phyloP scores from a whole-genome alignment of 768 basidiomycete species.

The Suillus plorans region DNA sequence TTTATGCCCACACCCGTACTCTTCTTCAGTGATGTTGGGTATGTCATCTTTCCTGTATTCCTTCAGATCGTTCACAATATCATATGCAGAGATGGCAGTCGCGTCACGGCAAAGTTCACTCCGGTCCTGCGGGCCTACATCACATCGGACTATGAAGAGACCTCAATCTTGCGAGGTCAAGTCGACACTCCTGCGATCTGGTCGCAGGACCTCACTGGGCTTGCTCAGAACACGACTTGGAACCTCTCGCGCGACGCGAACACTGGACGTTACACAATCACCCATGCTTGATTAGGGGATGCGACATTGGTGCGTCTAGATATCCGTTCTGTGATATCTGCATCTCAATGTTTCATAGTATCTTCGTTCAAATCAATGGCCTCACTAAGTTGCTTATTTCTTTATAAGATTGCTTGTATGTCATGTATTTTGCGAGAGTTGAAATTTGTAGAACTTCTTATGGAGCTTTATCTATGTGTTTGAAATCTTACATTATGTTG shows the following conservation, averaged over 20 bases:
- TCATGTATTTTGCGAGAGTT: background rate
- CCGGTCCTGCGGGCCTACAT: conserved; percentile 1
- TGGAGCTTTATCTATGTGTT: background rate
- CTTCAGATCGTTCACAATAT: background rate
- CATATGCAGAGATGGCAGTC: background rate
- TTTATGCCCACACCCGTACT: background rate
- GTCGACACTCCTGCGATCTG: background rate
- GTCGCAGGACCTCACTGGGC: background rate
- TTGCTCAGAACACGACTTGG: background rate
- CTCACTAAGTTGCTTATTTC: background rate
- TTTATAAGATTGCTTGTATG: background rate
- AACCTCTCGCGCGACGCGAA: background rate
- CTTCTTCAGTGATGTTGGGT: background rate
- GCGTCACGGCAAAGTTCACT: background rate
- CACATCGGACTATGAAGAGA: conserved; percentile 4
- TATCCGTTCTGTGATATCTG: too few relatives aligned
- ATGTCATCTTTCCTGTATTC: background rate
- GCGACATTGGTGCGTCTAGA: background rate
- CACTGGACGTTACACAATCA: background rate
- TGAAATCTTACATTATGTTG: background rate
- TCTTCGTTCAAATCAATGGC: background rate
- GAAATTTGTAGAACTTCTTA: background rate
- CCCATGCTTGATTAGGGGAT: background rate
- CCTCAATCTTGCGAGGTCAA: background rate
- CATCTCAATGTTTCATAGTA: background rate